phyloP scores from a whole-genome alignment of 345 rosid genomes.

The Citrus unshiu region DNA sequence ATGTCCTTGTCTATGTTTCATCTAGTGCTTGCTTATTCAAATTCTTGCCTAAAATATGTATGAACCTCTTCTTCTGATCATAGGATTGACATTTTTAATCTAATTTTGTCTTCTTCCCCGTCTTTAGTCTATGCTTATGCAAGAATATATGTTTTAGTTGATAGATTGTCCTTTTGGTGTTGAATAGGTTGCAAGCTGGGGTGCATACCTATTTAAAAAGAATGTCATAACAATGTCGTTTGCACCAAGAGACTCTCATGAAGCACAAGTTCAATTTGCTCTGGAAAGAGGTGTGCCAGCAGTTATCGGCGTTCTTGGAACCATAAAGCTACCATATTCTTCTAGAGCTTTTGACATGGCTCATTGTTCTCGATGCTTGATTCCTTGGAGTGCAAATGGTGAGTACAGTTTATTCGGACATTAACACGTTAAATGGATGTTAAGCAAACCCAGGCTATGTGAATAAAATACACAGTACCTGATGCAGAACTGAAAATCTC shows the following conservation, averaged over 20 bases:
- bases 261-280: constrained; percentile 73
- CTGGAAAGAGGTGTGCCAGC: constrained; percentile 76
- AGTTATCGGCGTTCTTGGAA: constrained; percentile 64
- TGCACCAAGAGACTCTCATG: constrained; percentile 69
- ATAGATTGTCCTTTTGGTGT: neutral
- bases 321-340: constrained; percentile 54
- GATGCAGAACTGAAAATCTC: neutral
- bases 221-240: constrained; percentile 66
- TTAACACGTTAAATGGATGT: neutral
- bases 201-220: constrained; percentile 59
- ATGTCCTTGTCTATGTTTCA: neutral
- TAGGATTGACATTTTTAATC: neutral
- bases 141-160: neutral
- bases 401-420: constrained; percentile 12
- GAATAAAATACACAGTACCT: neutral
- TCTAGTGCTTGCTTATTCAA: neutral
- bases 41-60: neutral
- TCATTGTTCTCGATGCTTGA: constrained; percentile 67
- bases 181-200: constrained; percentile 65
- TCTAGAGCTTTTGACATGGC: constrained; percentile 58
- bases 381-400: constrained; percentile 70
- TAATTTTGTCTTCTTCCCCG: neutral
- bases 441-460: neutral
- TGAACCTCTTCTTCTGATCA: neutral
- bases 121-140: neutral